phyloP scores from a whole-genome alignment of 228 moss, liverwort and hornwort species.

The Sphagnum fallax region DNA sequence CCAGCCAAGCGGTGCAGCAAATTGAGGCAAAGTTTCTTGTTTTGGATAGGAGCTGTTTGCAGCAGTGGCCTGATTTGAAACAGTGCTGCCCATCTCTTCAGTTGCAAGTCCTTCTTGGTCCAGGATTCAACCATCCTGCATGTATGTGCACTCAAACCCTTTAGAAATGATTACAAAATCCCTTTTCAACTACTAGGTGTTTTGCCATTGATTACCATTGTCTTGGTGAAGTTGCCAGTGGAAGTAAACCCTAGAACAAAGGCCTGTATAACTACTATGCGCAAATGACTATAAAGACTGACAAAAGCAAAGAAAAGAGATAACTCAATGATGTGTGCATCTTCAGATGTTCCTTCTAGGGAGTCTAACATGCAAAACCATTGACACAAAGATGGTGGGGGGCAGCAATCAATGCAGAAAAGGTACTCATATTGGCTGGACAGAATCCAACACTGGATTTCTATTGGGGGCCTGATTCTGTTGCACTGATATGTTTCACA shows the following conservation, averaged over 20 bases:
- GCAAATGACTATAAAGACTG: no score
- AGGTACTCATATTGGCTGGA: constrained; percentile 41
- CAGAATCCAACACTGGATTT: constrained; percentile 35
- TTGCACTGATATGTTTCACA: constrained; percentile 94
- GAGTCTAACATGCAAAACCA: neutral
- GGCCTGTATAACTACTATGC: no score
- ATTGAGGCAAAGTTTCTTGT: constrained; percentile 75
- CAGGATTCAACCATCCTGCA: constrained; percentile 38
- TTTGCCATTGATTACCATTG: no score
- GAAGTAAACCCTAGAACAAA: no score
- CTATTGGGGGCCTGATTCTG: constrained; percentile 43
- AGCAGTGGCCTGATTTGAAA: constrained; percentile 66
- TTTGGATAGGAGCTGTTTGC: constrained; percentile 70
- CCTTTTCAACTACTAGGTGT: no score
- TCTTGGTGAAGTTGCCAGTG: no score
- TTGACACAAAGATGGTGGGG: constrained; percentile 1
- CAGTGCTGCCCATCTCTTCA: constrained; percentile 57
- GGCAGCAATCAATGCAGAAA: constrained; percentile 65
- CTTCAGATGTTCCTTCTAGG: no score
- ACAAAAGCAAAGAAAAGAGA: no score
- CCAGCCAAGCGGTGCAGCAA: constrained; percentile 67
- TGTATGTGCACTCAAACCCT: constrained; percentile 34
- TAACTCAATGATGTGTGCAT: no score
- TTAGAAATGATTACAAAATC: neutral
- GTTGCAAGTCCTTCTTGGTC: constrained; percentile 54